These are phyloP conservation scores for Sambucus nigra DNA, from an alignment of 129 eudicot genomes.

Conservation along the genomic window DNA sequence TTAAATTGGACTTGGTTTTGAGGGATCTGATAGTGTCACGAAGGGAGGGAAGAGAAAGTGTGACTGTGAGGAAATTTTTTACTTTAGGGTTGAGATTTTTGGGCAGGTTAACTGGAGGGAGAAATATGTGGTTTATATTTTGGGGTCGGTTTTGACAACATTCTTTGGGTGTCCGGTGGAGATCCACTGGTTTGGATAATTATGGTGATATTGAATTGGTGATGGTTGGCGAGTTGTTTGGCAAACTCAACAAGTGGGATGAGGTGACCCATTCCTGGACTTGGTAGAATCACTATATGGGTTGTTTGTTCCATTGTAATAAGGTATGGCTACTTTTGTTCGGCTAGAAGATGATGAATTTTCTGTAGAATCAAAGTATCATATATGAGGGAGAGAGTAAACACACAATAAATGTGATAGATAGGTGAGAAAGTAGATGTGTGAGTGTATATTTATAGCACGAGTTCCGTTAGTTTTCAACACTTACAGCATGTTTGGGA, in stretches of 20 bases:
- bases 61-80: slow-evolving; percentile 12
- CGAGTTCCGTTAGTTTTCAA: too few relatives aligned
- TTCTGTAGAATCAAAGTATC: too few relatives aligned
- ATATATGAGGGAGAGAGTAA: too few relatives aligned
- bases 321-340: too few relatives aligned
- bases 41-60: slow-evolving; percentile 19
- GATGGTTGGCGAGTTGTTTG: slow-evolving; percentile 24
- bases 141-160: slow-evolving; percentile 22
- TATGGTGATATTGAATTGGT: slow-evolving; percentile 28
- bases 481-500: too few relatives aligned
- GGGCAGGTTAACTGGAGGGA: slow-evolving; percentile 25
- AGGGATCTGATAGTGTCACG: slow-evolving; percentile 24
- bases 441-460: too few relatives aligned
- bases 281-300: slow-evolving; percentile 34
- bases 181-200: slow-evolving; percentile 34
- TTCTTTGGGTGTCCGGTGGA: slow-evolving; percentile 26
- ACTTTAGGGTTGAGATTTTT: slow-evolving; percentile 15
- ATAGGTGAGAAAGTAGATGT: too few relatives aligned
- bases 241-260: slow-evolving; percentile 36
- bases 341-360: too few relatives aligned
- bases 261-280: slow-evolving; percentile 54
- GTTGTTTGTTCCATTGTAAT: slow-evolving; percentile 20
- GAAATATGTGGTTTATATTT: slow-evolving; percentile 21
- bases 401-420: too few relatives aligned
- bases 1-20: slow-evolving; percentile 9